Conservation (phyloP, 108 stramenopile genomes). For the Seminavis robusta region DNA sequence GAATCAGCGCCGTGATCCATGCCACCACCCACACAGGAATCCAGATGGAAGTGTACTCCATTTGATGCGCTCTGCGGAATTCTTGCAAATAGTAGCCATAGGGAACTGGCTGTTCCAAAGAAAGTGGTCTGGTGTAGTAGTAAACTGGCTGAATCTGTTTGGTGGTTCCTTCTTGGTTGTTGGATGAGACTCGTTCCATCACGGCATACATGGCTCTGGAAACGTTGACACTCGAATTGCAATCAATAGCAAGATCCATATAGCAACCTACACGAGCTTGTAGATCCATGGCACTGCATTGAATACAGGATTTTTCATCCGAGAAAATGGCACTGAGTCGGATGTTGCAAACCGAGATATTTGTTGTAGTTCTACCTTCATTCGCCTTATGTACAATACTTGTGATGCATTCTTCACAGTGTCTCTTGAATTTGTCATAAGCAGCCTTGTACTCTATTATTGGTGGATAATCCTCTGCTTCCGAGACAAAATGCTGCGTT, state of each 20-base stretch:
- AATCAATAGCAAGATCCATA: constrained; percentile 17
- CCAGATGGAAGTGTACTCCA: constrained; percentile 9
- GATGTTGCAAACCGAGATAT: constrained; percentile 2
- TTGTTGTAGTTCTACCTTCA: not conserved
- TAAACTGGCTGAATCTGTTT: constrained; percentile 7
- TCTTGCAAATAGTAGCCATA: constrained; percentile 22
- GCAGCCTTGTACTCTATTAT: constrained; percentile 3
- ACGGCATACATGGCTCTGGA: constrained; percentile 8
- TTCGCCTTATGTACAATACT: not conserved
- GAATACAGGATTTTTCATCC: constrained; percentile 20
- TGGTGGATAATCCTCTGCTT: constrained; percentile 5
- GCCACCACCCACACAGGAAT: constrained; percentile 21
- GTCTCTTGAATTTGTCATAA: constrained; percentile 29
- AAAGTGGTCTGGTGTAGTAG: constrained; percentile 21
- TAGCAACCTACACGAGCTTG: constrained; percentile 23
- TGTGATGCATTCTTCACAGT: constrained; percentile 12
- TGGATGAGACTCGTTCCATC: not conserved
- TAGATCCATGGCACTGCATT: constrained; percentile 17
- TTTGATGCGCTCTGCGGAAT: constrained; percentile 14
- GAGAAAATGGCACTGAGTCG: constrained; percentile 32
- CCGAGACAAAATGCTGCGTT: constrained; percentile 3
- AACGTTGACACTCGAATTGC: constrained; percentile 24
- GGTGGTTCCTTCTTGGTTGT: not conserved
- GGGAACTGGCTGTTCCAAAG: constrained; percentile 7
- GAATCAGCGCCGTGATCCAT: constrained; percentile 9